Base-by-base conservation (phyloP, 2,329 filamentous ascomycete species). In the Coccinonectria pachysandricola region DNA sequence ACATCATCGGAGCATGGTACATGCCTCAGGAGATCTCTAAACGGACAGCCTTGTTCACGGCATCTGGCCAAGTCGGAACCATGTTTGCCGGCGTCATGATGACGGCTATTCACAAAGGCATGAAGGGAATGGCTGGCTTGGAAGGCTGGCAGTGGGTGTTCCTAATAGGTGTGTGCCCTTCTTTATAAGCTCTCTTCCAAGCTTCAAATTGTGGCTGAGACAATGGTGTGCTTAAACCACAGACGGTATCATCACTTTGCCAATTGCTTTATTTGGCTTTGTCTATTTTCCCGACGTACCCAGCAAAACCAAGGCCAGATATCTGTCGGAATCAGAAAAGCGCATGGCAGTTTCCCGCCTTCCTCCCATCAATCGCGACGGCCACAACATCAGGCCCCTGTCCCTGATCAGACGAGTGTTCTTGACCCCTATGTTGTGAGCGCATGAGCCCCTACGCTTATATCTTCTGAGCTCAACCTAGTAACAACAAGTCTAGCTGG, bases 21-120 rank as follows among this genome's bases (percentile, higher is more conserved):
- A 75, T 42, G 1, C 56, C 59, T 0, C 52, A 57, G 7, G 71
- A 75, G 32, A 62, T 77, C 0, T 66, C 67, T 0, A 76, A 75
- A 40, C 59, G 73, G 1, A 66, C 60, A 2, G 71, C 67, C 7
- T 61, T 77, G 10, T 76, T 76, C 41, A 71, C 66, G 5, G 60
- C 64, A 2, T 65, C 65, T 5, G 70, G 68, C 0, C 58, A 72
- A 3, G 64, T 65, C 0, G 71, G 70, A 0, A 69, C 60, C 0
- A 68, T 75, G 61, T 71, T 75, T 29, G 62, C 63, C 2, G 71
- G 71, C 0, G 68, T 71, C 24, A 62, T 75, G 35, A 68, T 72
- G 43, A 64, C 64, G 0, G 65, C 62, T 1, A 47, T 47, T 4
- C 34, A 47, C 4, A 35, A 31, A 20, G 29, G 30, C 1, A 43